Base-by-base conservation (phyloP, 108 stramenopile genomes). In the Skeletonema marinoi region DNA sequence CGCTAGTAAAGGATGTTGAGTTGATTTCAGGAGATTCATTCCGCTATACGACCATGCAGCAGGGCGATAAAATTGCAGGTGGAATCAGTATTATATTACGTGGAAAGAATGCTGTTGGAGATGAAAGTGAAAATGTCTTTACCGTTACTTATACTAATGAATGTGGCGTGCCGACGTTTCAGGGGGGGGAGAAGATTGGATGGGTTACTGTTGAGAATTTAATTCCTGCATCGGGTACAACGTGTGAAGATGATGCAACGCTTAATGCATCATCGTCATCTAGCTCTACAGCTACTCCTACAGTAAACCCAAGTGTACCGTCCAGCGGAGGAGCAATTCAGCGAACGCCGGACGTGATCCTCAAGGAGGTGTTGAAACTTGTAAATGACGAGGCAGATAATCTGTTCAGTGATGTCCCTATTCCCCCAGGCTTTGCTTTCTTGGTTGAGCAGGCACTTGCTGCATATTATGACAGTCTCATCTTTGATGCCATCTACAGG, bases 71-170 rank as follows among this genome's bases (percentile, higher is more conserved):
- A 19, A 12, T 19, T 51, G 50, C 19, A 51, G 50, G 50, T 51
- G 50, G 50, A n/a, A 51, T 51, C 19, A 51, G 50, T 19, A 19
- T 51, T 51, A 51, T 51, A 51, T 19, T 51, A 7, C 50, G 50
- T 21, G 50, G 50, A 19, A 51, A 17, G 50, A 51, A 51, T 7
- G 50, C 17, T 19, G 50, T 19, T 19, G 50, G 50, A 51, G n/a
- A 51, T 51, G 19, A 51, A n/a, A 51, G 19, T 51, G 50, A 51
- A 51, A 51, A 51, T 35, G 11, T 39, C 38, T 65, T 65, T 65
- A 65, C 64, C 19, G 19, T 65, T 3, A 65, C 64, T 0, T 65
- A 65, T 35, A 65, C 36, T 0, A 65, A 65, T 65, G 36, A 65
- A 19, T 65, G 64, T 32, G 36, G 36, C 1, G 36, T 65, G 19